Base-by-base conservation (phyloP, 2,329 filamentous ascomycete genomes). In the Setomelanomma holmii region DNA sequence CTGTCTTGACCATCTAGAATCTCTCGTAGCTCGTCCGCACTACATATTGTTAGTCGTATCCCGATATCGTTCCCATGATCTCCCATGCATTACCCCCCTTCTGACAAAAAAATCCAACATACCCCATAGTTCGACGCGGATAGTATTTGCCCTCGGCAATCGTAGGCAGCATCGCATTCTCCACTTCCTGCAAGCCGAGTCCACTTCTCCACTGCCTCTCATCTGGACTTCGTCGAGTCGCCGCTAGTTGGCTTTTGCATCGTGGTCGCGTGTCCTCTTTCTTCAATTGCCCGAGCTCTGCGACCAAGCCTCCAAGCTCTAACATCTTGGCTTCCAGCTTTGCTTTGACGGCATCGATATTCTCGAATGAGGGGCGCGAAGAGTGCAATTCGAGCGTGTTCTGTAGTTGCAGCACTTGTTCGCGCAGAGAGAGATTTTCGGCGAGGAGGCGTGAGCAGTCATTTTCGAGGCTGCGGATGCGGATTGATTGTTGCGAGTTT, bases 401-500 rank as follows among this genome's bases (percentile, higher is more conserved):
- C 66, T 91, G 85, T 2, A 93, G 79, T 44, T 85, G 84, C 45
- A 93, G 74, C 40, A 92, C 85, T 55, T 89, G 85, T 55, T 89
- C 82, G 45, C 87, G 84, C 12, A 95, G 81, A 47, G 86, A 82
- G 49, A 93, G 82, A 68, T 95, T 95, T 63, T 95, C 89, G n/a
- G 88, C 86, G 20, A 93, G 80, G 58, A 93, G 82, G 42, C 86
- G 85, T 35, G 88, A 86, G 56, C 85, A 87, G 73, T 96, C 89
- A 68, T 87, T 85, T 68, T 93, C 90, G 52, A 95, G 82, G 58
- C 82, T 85, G 54, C 90, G 86, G 64, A 95, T 93, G 60, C 88
- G 87, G 24, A 91, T 80, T 24, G 89, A 89, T 72, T 93, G 89
- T 44, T 84, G 82, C 20, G 90, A 91, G 76, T 96, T 95, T 65